Base-by-base conservation (phyloP, 2,329 filamentous ascomycete species). In the Epichloe typhina region DNA sequence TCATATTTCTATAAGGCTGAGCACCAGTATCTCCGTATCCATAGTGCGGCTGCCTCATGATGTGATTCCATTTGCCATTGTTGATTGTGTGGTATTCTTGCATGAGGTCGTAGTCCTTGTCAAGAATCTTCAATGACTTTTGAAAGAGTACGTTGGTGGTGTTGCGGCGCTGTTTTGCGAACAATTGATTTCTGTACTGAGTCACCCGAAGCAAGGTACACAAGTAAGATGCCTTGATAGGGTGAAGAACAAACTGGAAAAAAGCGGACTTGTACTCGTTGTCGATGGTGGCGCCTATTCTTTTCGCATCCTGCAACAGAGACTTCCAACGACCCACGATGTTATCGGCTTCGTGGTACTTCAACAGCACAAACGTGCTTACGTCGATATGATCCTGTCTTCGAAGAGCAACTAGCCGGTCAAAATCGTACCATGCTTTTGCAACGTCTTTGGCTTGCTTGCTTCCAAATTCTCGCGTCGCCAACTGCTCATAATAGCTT, bases 171-270 rank as follows among this genome's bases (percentile, higher is more conserved):
- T 83, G 78, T 1, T 66, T 61, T 0, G 74, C 77, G 51, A 77
- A 79, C 5, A 77, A 65, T 26, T 74, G 71, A 54, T 83, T 81
- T 36, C 62, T 67, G 1, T 66, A 73, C 15, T 66, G 65, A 1
- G 64, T 70, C 12, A 74, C 69, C 49, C 69, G 70, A 33, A 74
- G 71, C 40, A 73, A 68, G 17, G 73, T 71, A 52, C 76, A 74
- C 37, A 76, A 74, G n/a, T 72, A 69, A 2, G 73, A 77, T 3
- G 79, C 78, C 37, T 76, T 72, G 45, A 78, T 72, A 0, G 80
- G 79, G 50, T 84, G 78, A 5, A 81, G 68, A 8, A 84, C 69
- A 52, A 80, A 73, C 56, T 84, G 72, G 60, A 80, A 84, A 56
- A 79, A 77, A 0, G 78, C 71, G 1, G 77, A 67, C 50, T 73